These are phyloP conservation scores for Daldinia sp. DNA, from an alignment of 2,329 filamentous ascomycete genomes.

Conservation along the genomic window DNA sequence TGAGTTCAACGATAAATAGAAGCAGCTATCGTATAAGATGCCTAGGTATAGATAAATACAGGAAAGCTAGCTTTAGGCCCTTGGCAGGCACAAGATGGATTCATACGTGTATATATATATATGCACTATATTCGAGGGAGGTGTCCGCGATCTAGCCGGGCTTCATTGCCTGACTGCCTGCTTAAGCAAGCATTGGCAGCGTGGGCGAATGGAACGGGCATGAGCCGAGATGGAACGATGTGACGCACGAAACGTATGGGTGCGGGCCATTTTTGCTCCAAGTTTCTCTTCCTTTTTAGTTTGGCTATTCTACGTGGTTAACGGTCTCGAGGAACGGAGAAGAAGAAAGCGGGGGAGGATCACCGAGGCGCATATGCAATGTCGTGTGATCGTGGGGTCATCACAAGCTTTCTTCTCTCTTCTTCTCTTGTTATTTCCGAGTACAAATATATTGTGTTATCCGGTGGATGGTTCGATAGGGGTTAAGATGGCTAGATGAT, in stretches of 20 bases:
- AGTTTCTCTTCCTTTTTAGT: no score
- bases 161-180: no score
- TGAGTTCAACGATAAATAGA: not conserved
- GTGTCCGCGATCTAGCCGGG: conserved; percentile 2
- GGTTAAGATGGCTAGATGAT: no score
- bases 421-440: not conserved
- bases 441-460: conserved; percentile 14
- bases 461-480: not conserved
- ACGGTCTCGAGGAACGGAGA: not conserved
- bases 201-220: conserved; percentile 23
- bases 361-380: conserved; percentile 34
- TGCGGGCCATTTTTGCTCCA: not conserved
- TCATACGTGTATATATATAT: conserved; percentile 1
- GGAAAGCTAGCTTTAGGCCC: conserved; percentile 5
- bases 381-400: conserved; percentile 41
- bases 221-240: conserved; percentile 39
- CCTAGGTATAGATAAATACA: not conserved
- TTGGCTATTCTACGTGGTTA: no score
- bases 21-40: conserved; percentile 10
- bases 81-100: conserved; percentile 17
- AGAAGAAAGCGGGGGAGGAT: conserved; percentile 25
- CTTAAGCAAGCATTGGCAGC: conserved; percentile 7
- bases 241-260: conserved; percentile 23
- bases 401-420: not conserved
- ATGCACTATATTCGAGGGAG: not conserved